phyloP scores from a whole-genome alignment of 2,329 filamentous ascomycete genomes.

The Aspergillus sp. region DNA sequence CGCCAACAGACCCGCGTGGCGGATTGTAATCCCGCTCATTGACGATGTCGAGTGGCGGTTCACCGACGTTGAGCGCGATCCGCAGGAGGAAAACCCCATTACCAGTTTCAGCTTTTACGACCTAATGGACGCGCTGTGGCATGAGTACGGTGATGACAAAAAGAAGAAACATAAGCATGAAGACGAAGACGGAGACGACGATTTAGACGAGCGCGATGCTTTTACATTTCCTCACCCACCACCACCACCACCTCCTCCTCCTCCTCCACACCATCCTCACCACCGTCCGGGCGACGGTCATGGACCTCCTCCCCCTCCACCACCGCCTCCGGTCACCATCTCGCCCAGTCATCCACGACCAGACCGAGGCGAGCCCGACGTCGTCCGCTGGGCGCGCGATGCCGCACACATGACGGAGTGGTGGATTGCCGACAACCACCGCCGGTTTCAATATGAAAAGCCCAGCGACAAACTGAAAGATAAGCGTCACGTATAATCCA shows the following conservation, averaged over 20 bases:
- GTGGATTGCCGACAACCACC: conserved; percentile 34
- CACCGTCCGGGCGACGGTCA: background rate
- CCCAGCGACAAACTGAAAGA: background rate
- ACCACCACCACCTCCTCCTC: background rate
- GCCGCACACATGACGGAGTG: conserved; percentile 29
- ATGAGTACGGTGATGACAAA: conserved; percentile 16
- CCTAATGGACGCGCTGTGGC: conserved; percentile 19
- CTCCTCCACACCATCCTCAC: background rate
- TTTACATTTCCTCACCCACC: background rate
- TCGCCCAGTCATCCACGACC: background rate
- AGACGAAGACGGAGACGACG: background rate
- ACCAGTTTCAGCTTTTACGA: conserved; percentile 25
- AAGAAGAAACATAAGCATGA: background rate
- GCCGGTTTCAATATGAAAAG: conserved; percentile 22
- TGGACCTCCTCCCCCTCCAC: background rate
- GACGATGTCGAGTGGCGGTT: conserved; percentile 36
- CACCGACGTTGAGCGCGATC: conserved; percentile 28
- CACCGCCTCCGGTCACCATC: conserved; percentile 8
- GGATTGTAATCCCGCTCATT: conserved; percentile 32
- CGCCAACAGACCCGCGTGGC: conserved; percentile 26
- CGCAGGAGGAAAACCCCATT: conserved; percentile 24
- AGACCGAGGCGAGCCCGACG: conserved; percentile 17
- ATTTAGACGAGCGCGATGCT: background rate
- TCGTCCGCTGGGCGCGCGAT: conserved; percentile 25
- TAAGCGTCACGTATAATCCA: background rate